These are phyloP conservation scores for Boletus sp. DNA, from an alignment of 1,284 basidiomycete species.

Conservation along the genomic window DNA sequence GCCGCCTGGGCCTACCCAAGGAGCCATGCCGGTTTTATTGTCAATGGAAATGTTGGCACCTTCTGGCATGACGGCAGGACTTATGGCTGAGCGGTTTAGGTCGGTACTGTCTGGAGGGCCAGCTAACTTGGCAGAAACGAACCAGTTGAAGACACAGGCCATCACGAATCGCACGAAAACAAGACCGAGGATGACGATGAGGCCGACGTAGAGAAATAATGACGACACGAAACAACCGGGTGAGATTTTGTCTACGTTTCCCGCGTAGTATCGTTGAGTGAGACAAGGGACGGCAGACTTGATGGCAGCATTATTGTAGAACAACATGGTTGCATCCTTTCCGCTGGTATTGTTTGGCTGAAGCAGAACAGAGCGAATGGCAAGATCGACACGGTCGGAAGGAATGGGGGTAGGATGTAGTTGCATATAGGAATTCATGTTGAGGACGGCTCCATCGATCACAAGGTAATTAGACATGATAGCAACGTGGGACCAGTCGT, in stretches of 20 bases:
- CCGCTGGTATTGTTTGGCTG: constrained; percentile 54
- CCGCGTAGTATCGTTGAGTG: constrained; percentile 82
- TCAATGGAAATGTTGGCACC: constrained; percentile 90
- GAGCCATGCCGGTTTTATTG: constrained; percentile 87
- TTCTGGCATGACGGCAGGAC: constrained; percentile 92
- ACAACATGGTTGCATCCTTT: constrained; percentile 87
- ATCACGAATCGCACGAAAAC: constrained; percentile 91
- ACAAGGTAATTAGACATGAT: constrained; percentile 72
- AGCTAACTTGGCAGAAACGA: constrained; percentile 77
- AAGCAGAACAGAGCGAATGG: constrained; percentile 73
- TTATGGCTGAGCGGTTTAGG: constrained; percentile 75
- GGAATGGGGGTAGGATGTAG: constrained; percentile 67
- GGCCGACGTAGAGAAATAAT: constrained; percentile 87
- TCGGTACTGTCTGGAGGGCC: constrained; percentile 66
- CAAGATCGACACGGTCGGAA: constrained; percentile 77
- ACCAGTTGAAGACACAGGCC: constrained; percentile 98
- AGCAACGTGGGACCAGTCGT: constrained; percentile 84
- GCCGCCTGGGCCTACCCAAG: constrained; percentile 71
- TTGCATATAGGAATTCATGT: constrained; percentile 84
- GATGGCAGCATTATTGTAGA: constrained; percentile 68
- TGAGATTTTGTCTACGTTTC: constrained; percentile 94
- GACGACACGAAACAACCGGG: constrained; percentile 93
- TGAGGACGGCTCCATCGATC: constrained; percentile 90
- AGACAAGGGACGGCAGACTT: constrained; percentile 75
- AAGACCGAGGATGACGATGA: constrained; percentile 88